A percentile compares a stretch with the other conserved stretches of the same genome.
Evolutionary conservation across 805 yeast genomes (phyloP).

Genomic region (Saccharomycopsis amapae): DNA sequence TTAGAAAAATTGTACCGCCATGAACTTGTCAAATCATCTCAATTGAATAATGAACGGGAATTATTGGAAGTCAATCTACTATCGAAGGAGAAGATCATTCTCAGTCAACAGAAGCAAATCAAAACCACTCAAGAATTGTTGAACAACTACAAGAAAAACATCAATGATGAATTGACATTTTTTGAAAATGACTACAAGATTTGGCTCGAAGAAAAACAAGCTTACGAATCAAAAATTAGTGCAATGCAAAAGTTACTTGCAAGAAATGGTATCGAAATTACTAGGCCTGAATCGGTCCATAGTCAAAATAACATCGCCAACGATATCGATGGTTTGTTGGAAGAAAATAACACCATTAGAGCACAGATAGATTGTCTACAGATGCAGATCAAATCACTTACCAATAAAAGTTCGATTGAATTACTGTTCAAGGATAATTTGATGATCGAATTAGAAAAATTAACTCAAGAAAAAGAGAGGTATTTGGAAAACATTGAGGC

Average conservation of each 20-base stretch:
- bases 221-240: conserved; percentile 15
- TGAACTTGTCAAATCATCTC: conserved; percentile 9
- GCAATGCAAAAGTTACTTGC: not conserved
- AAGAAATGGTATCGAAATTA: not conserved
- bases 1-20: conserved; percentile 6
- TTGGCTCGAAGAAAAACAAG: conserved; percentile 20
- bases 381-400: not conserved
- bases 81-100: conserved; percentile 16
- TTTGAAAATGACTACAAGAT: conserved; percentile 15
- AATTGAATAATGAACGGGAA: conserved; percentile 14
- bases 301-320: not conserved
- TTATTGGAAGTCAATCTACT: conserved; percentile 11
- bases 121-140: conserved; percentile 6
- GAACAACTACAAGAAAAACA: conserved; percentile 12
- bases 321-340: not conserved
- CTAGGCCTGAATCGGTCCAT: conserved; percentile 1
- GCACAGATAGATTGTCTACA: conserved; percentile 1
- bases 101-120: conserved; percentile 12
- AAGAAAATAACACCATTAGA: conserved; percentile 7
- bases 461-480: conserved; percentile 3
- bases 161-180: conserved; percentile 8
- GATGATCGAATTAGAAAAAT: conserved; percentile 3
- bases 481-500: conserved; percentile 1
- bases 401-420: not conserved
- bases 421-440: conserved; percentile 6